These are phyloP conservation scores for Cladosporium halotolerans DNA, from an alignment of 2,329 filamentous ascomycete genomes.

Conservation along the genomic window DNA sequence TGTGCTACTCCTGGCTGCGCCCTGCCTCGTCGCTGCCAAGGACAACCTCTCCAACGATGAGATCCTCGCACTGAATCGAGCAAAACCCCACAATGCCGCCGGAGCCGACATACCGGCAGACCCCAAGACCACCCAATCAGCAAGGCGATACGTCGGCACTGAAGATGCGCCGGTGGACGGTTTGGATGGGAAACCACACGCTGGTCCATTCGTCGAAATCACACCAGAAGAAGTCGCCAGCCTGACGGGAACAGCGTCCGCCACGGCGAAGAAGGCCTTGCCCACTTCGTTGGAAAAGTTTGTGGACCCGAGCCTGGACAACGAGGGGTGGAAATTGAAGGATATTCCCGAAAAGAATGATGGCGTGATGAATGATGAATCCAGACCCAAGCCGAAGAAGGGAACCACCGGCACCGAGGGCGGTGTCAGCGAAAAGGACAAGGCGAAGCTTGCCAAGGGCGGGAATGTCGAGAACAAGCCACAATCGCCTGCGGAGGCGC, in stretches of 20 bases:
- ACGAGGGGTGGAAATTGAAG: conserved; percentile 29
- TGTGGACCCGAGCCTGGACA: conserved; percentile 43
- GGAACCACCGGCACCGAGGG: conserved; percentile 85
- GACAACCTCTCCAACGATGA: conserved; percentile 22
- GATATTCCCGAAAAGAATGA: conserved; percentile 54
- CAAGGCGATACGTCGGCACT: conserved; percentile 44
- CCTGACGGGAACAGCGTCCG: conserved; percentile 25
- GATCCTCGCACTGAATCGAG: conserved; percentile 21
- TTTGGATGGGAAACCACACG: conserved; percentile 86
- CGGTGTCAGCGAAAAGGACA: conserved; percentile 81
- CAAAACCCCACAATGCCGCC: neutral
- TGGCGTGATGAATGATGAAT: conserved; percentile 89
- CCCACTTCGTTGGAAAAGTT: conserved; percentile 29
- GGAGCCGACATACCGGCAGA: neutral
- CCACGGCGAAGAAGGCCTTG: conserved; percentile 26
- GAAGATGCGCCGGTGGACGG: conserved; percentile 89
- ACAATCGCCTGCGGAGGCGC: conserved; percentile 76
- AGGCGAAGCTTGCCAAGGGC: conserved; percentile 64
- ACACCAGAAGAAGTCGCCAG: conserved; percentile 24
- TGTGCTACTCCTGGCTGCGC: conserved; percentile 49
- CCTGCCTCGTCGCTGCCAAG: conserved; percentile 51
- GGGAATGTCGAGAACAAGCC: conserved; percentile 65
- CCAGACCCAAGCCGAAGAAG: conserved; percentile 67
- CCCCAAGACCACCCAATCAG: conserved; percentile 21
- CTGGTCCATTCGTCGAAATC: conserved; percentile 68